These are phyloP conservation scores for Colletotrichum liriopes DNA, from an alignment of 2,329 filamentous ascomycete species.

Conservation along the genomic window DNA sequence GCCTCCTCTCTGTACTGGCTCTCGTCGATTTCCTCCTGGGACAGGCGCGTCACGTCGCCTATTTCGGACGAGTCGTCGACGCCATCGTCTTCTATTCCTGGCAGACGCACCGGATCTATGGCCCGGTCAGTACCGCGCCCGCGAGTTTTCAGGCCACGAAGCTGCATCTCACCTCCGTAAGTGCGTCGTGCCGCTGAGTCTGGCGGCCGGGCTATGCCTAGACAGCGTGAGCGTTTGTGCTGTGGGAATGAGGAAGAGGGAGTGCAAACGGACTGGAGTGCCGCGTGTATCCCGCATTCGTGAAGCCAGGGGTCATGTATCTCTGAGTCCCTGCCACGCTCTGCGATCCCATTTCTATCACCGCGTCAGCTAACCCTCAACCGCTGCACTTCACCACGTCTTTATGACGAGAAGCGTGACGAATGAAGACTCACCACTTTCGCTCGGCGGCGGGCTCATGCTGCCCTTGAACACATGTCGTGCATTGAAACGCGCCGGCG, in stretches of 20 bases:
- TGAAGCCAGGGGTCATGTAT: neutral
- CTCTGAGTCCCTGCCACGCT: slow-evolving; percentile 14
- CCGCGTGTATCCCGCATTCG: slow-evolving; percentile 20
- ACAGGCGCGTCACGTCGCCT: slow-evolving; percentile 9
- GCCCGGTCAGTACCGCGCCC: neutral
- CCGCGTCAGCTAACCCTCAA: slow-evolving; percentile 1
- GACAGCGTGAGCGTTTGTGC: neutral
- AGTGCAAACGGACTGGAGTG: slow-evolving; percentile 26
- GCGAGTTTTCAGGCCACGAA: neutral
- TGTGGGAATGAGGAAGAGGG: neutral
- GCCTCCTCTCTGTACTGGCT: slow-evolving; percentile 16
- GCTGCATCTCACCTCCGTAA: neutral
- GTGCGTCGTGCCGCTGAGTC: slow-evolving; percentile 1
- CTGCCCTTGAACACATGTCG: slow-evolving; percentile 13
- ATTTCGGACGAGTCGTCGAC: slow-evolving; percentile 12
- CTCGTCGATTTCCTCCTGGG: slow-evolving; percentile 23
- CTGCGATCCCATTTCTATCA: slow-evolving; percentile 31
- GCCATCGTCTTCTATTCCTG: slow-evolving; percentile 5
- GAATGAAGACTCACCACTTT: slow-evolving; percentile 29
- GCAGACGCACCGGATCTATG: neutral
- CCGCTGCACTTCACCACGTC: neutral
- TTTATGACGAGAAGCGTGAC: neutral
- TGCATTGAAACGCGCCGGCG: slow-evolving; percentile 27
- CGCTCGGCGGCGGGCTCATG: slow-evolving; percentile 37
- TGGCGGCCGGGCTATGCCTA: slow-evolving; percentile 8